Conservation (phyloP, 2,329 filamentous ascomycete species). For the Paradendryphiella salina region DNA sequence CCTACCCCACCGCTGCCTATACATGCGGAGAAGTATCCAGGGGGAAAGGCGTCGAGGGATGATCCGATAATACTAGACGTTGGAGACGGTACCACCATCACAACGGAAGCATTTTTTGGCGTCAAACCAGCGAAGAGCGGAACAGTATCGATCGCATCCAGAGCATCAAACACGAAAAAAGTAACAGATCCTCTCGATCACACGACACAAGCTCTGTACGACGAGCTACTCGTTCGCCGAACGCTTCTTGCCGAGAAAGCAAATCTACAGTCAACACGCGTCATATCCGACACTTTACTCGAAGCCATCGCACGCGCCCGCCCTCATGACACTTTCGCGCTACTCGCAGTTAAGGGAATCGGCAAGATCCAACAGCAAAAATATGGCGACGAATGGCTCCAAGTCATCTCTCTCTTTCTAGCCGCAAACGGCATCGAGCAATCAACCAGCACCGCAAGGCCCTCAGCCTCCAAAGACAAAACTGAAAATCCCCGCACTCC, state of each 20-base stretch:
- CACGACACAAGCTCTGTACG: slow-evolving; percentile 23
- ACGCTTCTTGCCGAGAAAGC: slow-evolving; percentile 19
- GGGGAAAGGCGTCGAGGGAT: slow-evolving; percentile 12
- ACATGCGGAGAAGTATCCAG: slow-evolving; percentile 35
- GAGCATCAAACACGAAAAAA: background rate
- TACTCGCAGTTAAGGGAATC: slow-evolving; percentile 35
- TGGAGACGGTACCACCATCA: slow-evolving; percentile 22
- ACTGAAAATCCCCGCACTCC: slow-evolving; percentile 5
- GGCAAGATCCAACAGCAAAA: slow-evolving; percentile 21
- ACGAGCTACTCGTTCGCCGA: slow-evolving; percentile 24
- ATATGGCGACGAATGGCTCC: slow-evolving; percentile 37
- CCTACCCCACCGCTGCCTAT: slow-evolving; percentile 31
- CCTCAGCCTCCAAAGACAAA: background rate
- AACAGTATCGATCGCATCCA: background rate
- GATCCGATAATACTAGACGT: slow-evolving; percentile 28
- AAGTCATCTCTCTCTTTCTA: slow-evolving; percentile 27
- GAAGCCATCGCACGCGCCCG: slow-evolving; percentile 27
- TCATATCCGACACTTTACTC: slow-evolving; percentile 33
- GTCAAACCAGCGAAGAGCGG: slow-evolving; percentile 13
- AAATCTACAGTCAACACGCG: slow-evolving; percentile 11
- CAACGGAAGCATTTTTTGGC: slow-evolving; percentile 30
- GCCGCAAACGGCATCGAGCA: slow-evolving; percentile 4
- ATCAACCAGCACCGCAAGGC: background rate
- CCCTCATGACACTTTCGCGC: slow-evolving; percentile 20
- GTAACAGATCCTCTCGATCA: slow-evolving; percentile 16